These are phyloP conservation scores for Scorias spongiosa DNA, from an alignment of 2,329 filamentous ascomycete genomes.

Conservation along the genomic window DNA sequence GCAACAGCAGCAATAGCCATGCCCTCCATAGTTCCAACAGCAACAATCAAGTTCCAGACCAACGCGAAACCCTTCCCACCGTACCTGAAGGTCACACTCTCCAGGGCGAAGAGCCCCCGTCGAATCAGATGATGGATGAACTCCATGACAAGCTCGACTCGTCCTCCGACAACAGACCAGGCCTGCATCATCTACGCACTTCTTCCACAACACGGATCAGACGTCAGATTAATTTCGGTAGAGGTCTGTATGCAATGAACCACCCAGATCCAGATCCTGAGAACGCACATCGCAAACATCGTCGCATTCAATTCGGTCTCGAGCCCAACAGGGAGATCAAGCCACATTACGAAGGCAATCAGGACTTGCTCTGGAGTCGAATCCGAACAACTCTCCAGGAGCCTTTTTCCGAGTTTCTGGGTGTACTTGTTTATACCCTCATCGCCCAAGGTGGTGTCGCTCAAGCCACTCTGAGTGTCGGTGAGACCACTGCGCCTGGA, in stretches of 20 bases:
- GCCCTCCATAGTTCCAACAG: neutral
- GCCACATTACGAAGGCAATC: neutral
- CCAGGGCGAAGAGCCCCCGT: too few relatives aligned
- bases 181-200: neutral
- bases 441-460: neutral
- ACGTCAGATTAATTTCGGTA: neutral
- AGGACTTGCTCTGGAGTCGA: neutral
- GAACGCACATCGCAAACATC: neutral
- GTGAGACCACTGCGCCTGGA: conserved; percentile 1
- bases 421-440: neutral
- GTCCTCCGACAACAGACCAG: neutral
- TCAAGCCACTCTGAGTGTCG: neutral
- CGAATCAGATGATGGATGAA: too few relatives aligned
- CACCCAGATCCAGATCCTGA: neutral
- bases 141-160: neutral
- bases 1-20: neutral
- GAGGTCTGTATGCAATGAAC: neutral
- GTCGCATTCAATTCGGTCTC: neutral
- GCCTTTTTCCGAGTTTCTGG: conserved; percentile 1
- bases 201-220: neutral
- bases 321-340: neutral
- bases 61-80: too few relatives aligned
- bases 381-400: conserved; percentile 1
- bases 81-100: too few relatives aligned
- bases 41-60: neutral